phyloP scores from a whole-genome alignment of 2,329 filamentous ascomycete genomes.

The Alternaria incomplexa region DNA sequence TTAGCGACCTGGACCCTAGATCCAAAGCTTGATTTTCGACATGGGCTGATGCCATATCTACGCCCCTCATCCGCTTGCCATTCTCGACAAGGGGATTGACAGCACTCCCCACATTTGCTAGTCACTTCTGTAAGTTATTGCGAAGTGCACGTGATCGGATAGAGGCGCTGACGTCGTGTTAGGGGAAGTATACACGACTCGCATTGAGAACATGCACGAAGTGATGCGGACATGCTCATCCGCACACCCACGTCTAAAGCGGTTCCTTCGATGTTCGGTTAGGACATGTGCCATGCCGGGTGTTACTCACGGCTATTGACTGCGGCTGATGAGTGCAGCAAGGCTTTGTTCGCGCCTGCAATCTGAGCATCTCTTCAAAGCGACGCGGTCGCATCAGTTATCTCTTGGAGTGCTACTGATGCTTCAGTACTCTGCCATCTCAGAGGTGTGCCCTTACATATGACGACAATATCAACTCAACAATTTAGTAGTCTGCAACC shows the following conservation, averaged over 20 bases:
- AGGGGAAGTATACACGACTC: neutral
- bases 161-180: neutral
- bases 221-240: neutral
- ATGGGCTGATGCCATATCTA: constrained; percentile 19
- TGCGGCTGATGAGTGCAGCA: neutral
- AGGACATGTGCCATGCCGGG: neutral
- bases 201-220: neutral
- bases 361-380: neutral
- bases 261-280: neutral
- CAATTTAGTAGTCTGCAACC: neutral
- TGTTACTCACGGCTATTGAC: neutral
- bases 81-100: constrained; percentile 10
- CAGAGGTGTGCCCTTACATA: neutral
- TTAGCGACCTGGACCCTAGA: constrained; percentile 27
- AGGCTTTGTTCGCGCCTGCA: neutral
- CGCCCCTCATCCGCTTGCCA: constrained; percentile 18
- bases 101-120: constrained; percentile 18
- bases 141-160: constrained; percentile 32
- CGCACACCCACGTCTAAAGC: neutral
- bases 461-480: neutral
- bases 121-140: constrained; percentile 23
- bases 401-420: neutral
- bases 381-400: neutral
- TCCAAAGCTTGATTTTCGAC: constrained; percentile 15
- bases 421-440: neutral